Evolutionary conservation across 139 green algal genomes (phyloP).

Genomic region (Chlamydomonas sp.): DNA sequence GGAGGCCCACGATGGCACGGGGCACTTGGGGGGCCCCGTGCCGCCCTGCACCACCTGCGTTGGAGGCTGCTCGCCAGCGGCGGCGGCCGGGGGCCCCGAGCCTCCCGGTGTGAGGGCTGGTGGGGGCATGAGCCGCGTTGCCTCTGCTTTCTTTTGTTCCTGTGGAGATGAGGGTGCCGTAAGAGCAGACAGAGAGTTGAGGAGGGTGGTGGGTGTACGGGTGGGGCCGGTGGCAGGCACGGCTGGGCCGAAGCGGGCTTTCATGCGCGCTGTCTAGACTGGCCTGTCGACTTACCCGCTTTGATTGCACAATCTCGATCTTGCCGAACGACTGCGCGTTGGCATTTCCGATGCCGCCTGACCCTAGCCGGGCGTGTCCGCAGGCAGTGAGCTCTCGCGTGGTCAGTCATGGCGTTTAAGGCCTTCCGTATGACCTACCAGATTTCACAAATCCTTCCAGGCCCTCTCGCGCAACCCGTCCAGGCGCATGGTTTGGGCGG

Average conservation of each 20-base stretch:
- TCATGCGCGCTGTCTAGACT: background rate
- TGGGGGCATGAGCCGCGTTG: slow-evolving; percentile 18
- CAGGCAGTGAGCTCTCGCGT: background rate
- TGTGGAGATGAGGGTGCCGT: background rate
- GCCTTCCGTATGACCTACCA: background rate
- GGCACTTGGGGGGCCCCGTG: slow-evolving; percentile 13
- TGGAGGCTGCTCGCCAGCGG: background rate
- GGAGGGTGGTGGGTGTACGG: background rate
- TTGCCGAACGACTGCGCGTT: slow-evolving; percentile 5
- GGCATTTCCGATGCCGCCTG: background rate
- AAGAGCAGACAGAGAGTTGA: background rate
- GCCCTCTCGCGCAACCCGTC: background rate
- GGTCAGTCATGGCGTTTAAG: background rate
- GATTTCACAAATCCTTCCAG: slow-evolving; percentile 29
- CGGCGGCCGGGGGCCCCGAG: background rate
- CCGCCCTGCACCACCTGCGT: background rate
- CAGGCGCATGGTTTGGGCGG: background rate
- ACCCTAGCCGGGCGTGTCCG: background rate
- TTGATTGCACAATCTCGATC: slow-evolving; percentile 22
- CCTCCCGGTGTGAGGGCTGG: background rate
- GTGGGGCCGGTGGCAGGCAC: background rate
- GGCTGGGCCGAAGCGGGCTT: background rate
- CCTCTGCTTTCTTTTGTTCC: slow-evolving; percentile 8
- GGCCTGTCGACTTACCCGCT: slow-evolving; percentile 3
- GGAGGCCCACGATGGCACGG: slow-evolving; percentile 9